Evolutionary conservation across 345 rosid genomes (phyloP), one percentile per base, ranked within the genome.

Genomic region (Salix viminalis): DNA sequence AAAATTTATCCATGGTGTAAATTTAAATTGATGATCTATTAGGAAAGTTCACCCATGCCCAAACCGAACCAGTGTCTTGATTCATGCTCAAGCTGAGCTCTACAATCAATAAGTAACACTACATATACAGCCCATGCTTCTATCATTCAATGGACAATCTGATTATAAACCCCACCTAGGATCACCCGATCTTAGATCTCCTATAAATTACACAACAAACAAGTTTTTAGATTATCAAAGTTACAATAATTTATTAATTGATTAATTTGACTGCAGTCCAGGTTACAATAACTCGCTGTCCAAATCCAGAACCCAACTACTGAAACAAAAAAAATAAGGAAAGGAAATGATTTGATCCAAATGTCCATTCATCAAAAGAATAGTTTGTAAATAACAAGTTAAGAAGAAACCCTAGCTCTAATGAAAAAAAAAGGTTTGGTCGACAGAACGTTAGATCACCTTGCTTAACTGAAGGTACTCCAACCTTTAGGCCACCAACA

Each of bases 401-500:
- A 23, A 19, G 58, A 52, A 52, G 58, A 52, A 52, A 52, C 58
- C 58, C 23, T 52, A 6, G 7, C 58, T 52, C 23, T 19, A 6
- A 19, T 52, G n/a, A 32, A 52, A 52, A 18, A 52, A 52, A 52
- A 52, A 52, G 14, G 19, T 54, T 3, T 58, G 62, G 14, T 4
- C 1, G 10, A n/a, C 64, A 58, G 58, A 41, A 56, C 8, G 21
- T 16, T 32, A 71, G 21, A 72, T 69, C 84, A 96, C 99, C 97
- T 82, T 96, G 89, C 73, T 86, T 74, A 85, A 96, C 85, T 48
- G 97, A 91, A 72, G 85, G 79, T 70, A 89, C 89, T 78, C 90
- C 97, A 68, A 94, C 97, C 84, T 91, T 94, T 34, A 96, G 90
- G 76, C 99, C 99, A 83, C 90, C 91, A 84, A 96, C 97, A 84